Conservation (phyloP, 768 basidiomycete species). For the Leccinum rimulosum region DNA sequence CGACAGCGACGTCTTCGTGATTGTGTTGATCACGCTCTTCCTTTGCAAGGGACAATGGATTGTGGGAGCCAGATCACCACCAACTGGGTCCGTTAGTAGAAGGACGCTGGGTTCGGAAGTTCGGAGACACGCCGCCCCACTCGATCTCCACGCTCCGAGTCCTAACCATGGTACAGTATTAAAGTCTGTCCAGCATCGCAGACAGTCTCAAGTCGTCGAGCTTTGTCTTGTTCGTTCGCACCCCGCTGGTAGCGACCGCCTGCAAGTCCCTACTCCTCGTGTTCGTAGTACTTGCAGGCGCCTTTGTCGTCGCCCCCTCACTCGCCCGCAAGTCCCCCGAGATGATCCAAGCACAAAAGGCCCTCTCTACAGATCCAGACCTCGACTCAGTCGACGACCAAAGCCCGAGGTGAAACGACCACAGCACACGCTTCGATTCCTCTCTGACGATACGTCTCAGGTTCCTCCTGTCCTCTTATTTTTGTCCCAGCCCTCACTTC, state of each 20-base stretch:
- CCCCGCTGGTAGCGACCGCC: conserved; percentile 44
- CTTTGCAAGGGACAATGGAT: too few relatives aligned
- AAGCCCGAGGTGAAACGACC: conserved; percentile 58
- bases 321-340: conserved; percentile 55
- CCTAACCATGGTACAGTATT: too few relatives aligned
- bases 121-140: background rate
- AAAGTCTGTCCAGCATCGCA: conserved; percentile 49
- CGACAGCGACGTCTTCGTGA: too few relatives aligned
- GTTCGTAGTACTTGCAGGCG: conserved; percentile 77
- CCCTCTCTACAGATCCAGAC: background rate
- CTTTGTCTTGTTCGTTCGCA: background rate
- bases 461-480: background rate
- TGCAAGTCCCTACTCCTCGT: conserved; percentile 68
- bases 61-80: too few relatives aligned
- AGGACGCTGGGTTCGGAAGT: too few relatives aligned
- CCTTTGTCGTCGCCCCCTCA: conserved; percentile 49
- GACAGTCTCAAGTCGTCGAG: conserved; percentile 67
- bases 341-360: conserved; percentile 41
- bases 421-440: conserved; percentile 85
- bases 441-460: conserved; percentile 72
- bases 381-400: conserved; percentile 27
- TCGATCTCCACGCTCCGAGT: too few relatives aligned
- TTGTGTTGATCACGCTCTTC: too few relatives aligned
- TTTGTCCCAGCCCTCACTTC: background rate
- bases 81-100: too few relatives aligned